These are phyloP conservation scores for Pichia cephalocereana DNA, from an alignment of 805 yeast species.

Conservation along the genomic window DNA sequence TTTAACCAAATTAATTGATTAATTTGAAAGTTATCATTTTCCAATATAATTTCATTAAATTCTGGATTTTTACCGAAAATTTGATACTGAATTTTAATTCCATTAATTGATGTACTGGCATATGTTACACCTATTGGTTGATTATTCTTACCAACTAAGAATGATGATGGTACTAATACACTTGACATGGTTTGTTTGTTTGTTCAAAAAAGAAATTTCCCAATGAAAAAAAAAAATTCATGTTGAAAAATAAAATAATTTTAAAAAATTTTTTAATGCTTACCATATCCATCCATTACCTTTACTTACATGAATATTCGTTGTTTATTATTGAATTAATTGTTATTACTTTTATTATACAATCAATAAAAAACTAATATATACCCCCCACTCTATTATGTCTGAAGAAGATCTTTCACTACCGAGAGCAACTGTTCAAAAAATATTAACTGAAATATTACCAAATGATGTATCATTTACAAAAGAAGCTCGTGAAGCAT, in stretches of 20 bases:
- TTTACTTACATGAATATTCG: too few relatives aligned
- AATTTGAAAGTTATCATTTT: background rate
- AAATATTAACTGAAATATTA: slow-evolving; percentile 80
- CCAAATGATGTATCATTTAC: slow-evolving; percentile 85
- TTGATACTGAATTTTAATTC: background rate
- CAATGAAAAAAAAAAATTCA: background rate
- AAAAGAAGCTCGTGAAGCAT: slow-evolving; percentile 89
- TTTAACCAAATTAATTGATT: background rate
- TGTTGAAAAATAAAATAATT: background rate
- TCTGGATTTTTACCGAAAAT: background rate
- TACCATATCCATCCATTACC: too few relatives aligned
- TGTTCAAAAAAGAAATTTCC: background rate
- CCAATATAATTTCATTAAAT: background rate
- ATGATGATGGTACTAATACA: background rate
- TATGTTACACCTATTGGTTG: background rate
- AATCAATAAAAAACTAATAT: too few relatives aligned
- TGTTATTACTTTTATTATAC: too few relatives aligned
- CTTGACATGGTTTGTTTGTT: background rate
- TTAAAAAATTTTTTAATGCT: too few relatives aligned
- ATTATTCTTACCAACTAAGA: background rate
- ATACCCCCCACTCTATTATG: background rate
- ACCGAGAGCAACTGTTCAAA: slow-evolving; percentile 82
- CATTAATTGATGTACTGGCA: background rate
- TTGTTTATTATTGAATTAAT: too few relatives aligned
- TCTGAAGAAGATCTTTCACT: slow-evolving; percentile 27